Conservation (phyloP, 208 protist species). For the Trypanosoma avium region DNA sequence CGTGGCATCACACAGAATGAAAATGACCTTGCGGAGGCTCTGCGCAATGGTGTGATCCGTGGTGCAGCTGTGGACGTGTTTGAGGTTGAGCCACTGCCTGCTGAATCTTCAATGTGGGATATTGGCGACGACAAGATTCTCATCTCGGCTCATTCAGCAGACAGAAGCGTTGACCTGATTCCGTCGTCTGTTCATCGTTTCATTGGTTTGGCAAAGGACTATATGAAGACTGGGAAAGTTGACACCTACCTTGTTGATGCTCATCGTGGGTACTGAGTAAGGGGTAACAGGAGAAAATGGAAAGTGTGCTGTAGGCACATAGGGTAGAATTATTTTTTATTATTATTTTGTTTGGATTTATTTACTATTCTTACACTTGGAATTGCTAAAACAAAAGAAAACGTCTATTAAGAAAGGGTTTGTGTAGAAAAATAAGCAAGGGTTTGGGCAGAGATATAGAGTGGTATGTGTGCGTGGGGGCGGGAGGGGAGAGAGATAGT, state of each 20-base stretch:
- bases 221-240: constrained; percentile 31
- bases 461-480: too few relatives aligned
- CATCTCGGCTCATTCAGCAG: constrained; percentile 61
- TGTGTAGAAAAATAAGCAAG: too few relatives aligned
- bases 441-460: too few relatives aligned
- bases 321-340: too few relatives aligned
- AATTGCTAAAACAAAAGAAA: too few relatives aligned
- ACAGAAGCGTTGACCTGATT: constrained; percentile 38
- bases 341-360: too few relatives aligned
- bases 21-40: constrained; percentile 56
- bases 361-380: too few relatives aligned
- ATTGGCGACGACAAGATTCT: constrained; percentile 70
- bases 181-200: constrained; percentile 30
- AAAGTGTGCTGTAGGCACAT: too few relatives aligned
- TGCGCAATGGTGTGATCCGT: constrained; percentile 57
- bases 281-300: too few relatives aligned
- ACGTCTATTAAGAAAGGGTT: too few relatives aligned
- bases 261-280: constrained; percentile 27
- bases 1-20: constrained; percentile 72
- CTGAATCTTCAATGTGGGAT: constrained; percentile 62
- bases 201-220: constrained; percentile 33
- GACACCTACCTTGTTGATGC: constrained; percentile 38
- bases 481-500: too few relatives aligned
- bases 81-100: constrained; percentile 69
- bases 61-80: constrained; percentile 85